These are phyloP conservation scores for Clohesyomyces aquaticus DNA, from an alignment of 495 filamentous ascomycete genomes.

Conservation along the genomic window DNA sequence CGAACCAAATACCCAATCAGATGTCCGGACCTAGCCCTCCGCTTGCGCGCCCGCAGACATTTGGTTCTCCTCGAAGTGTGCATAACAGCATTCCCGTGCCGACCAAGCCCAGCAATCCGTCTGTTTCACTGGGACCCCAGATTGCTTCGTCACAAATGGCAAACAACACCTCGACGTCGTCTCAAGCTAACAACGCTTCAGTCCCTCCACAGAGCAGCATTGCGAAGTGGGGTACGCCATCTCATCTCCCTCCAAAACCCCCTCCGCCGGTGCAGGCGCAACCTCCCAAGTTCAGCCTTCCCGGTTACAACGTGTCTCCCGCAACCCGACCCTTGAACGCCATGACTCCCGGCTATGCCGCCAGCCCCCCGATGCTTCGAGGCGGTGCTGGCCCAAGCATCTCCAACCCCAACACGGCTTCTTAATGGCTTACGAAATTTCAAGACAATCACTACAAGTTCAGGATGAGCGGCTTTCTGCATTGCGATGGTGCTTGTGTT, in stretches of 20 bases:
- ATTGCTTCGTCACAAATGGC: constrained; percentile 39
- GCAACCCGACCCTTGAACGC: constrained; percentile 14
- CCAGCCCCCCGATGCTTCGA: constrained; percentile 8
- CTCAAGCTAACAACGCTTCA: constrained; percentile 26
- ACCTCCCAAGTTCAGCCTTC: constrained; percentile 39
- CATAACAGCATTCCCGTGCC: constrained; percentile 31
- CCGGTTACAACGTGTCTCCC: constrained; percentile 20
- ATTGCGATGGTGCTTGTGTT: constrained; percentile 34
- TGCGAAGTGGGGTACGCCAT: constrained; percentile 51
- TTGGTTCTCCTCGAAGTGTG: constrained; percentile 26
- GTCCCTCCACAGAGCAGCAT: constrained; percentile 46
- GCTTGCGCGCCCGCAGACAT: constrained; percentile 14
- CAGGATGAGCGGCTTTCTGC: constrained; percentile 36
- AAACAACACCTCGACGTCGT: constrained; percentile 26
- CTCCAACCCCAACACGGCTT: background rate
- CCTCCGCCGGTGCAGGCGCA: constrained; percentile 44
- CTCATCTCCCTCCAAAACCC: constrained; percentile 51
- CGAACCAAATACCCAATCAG: constrained; percentile 24
- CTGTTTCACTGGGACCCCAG: constrained; percentile 38
- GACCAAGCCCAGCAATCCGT: constrained; percentile 22
- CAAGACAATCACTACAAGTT: constrained; percentile 15
- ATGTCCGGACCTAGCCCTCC: constrained; percentile 31
- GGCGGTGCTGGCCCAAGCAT: constrained; percentile 1
- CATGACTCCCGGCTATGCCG: constrained; percentile 17
- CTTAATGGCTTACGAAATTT: constrained; percentile 15